Percentiles rank a stretch among this genome's conserved stretches.
These are phyloP conservation scores for Saccharomycopsis sp. DNA, from an alignment of 805 yeast species.

Conservation along the genomic window DNA sequence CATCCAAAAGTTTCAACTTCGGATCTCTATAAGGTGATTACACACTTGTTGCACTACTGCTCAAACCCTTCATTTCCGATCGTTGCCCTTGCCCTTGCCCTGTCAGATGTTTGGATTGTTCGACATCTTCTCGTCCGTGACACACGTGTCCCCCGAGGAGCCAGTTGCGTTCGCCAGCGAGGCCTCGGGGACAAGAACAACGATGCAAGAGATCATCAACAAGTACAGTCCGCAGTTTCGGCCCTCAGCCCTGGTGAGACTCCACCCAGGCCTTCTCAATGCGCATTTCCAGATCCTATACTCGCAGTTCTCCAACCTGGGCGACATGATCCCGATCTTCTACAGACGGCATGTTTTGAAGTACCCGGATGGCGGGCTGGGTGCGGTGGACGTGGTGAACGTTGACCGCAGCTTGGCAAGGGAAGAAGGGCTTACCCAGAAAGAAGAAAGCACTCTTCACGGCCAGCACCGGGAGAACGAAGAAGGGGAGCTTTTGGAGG, in stretches of 20 bases:
- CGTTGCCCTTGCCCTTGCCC: too few species aligned
- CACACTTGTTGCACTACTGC: too few species aligned
- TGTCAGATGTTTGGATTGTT: slow-evolving; percentile 14
- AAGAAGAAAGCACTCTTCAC: background rate
- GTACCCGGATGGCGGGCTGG: slow-evolving; percentile 54
- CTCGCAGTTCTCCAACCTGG: slow-evolving; percentile 43
- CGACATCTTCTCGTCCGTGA: slow-evolving; percentile 11
- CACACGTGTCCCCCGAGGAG: slow-evolving; percentile 7
- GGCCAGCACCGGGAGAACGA: slow-evolving; percentile 21
- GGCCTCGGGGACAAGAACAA: background rate
- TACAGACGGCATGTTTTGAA: slow-evolving; percentile 53
- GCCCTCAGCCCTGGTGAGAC: slow-evolving; percentile 36
- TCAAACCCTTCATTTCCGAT: too few species aligned
- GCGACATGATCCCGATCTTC: slow-evolving; percentile 29
- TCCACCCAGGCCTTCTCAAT: slow-evolving; percentile 50
- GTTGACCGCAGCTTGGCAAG: background rate
- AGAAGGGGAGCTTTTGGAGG: slow-evolving; percentile 26
- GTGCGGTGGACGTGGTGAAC: slow-evolving; percentile 58
- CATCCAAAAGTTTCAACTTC: background rate
- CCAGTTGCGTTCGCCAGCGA: slow-evolving; percentile 1
- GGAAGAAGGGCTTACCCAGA: background rate
- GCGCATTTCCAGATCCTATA: slow-evolving; percentile 66
- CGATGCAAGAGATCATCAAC: slow-evolving; percentile 25
- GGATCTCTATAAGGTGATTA: background rate
- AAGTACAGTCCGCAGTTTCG: slow-evolving; percentile 36